Percentiles rank a stretch among this genome's conserved stretches.
phyloP scores from a whole-genome alignment of 2,329 filamentous ascomycete genomes.

The Penicillium sp. region DNA sequence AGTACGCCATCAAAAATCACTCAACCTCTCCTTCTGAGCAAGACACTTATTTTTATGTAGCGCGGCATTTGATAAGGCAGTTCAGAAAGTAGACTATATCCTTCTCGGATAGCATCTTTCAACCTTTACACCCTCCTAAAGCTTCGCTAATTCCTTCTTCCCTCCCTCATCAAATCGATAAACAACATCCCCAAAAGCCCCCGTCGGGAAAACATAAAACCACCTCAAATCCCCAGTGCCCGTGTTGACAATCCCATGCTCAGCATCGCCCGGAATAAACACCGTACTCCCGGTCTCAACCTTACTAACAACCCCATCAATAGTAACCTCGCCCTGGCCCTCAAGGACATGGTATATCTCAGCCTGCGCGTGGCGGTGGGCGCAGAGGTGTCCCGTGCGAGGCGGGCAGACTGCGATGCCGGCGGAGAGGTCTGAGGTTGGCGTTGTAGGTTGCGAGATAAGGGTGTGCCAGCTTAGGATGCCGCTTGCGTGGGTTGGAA shows the following conservation, averaged over 20 bases:
- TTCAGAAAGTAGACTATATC: no score
- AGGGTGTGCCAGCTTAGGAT: conserved; percentile 47
- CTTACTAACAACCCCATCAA: conserved; percentile 41
- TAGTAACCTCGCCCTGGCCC: conserved; percentile 42
- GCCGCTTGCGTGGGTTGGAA: conserved; percentile 17
- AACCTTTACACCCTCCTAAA: background rate
- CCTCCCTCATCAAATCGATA: conserved; percentile 39
- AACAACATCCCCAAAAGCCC: conserved; percentile 43
- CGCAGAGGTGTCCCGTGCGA: conserved; percentile 39
- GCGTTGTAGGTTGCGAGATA: conserved; percentile 40
- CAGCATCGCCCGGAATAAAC: conserved; percentile 50
- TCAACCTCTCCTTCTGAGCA: no score
- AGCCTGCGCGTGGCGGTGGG: conserved; percentile 48
- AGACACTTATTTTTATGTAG: no score
- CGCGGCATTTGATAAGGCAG: no score
- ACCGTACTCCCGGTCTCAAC: conserved; percentile 43
- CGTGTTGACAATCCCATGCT: conserved; percentile 46
- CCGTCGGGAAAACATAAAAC: conserved; percentile 49
- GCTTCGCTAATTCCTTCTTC: background rate
- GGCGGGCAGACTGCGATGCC: conserved; percentile 45
- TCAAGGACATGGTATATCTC: conserved; percentile 50
- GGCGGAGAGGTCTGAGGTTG: conserved; percentile 41
- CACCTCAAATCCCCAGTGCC: conserved; percentile 38
- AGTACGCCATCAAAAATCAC: no score
- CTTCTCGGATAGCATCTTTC: background rate